A percentile compares a stretch with the other conserved stretches of the same genome.
Evolutionary conservation across 1,284 basidiomycete species (phyloP).

Genomic region (Wolfiporia cocos): DNA sequence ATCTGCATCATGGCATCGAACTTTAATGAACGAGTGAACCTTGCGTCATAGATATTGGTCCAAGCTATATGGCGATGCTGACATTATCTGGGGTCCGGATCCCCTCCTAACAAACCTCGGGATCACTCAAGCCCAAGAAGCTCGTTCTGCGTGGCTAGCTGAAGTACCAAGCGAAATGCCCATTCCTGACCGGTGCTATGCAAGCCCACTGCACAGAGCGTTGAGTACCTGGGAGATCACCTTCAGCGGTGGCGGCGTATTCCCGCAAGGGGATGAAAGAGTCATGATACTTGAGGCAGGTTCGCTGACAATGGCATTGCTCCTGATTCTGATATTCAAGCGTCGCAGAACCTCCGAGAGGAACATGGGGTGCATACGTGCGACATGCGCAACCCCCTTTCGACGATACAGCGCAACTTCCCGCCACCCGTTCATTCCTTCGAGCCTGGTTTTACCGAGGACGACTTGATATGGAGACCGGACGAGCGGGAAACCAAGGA

Average conservation of each 20-base stretch:
- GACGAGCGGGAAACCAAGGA: slow-evolving; percentile 59
- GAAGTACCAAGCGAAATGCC: slow-evolving; percentile 52
- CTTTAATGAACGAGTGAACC: not conserved
- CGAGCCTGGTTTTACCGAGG: slow-evolving; percentile 65
- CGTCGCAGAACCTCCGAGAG: slow-evolving; percentile 55
- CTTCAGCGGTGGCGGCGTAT: not conserved
- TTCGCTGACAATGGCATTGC: too few species aligned
- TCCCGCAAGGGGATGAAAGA: not conserved
- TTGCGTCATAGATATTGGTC: slow-evolving; percentile 55
- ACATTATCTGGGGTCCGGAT: slow-evolving; percentile 81
- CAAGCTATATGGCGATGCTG: slow-evolving; percentile 61
- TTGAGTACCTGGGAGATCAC: slow-evolving; percentile 9
- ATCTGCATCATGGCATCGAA: too few species aligned
- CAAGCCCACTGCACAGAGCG: slow-evolving; percentile 50
- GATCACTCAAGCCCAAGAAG: slow-evolving; percentile 52
- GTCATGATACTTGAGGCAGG: slow-evolving; percentile 7
- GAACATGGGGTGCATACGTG: slow-evolving; percentile 69
- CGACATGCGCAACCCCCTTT: slow-evolving; percentile 54
- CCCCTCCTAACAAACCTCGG: slow-evolving; percentile 68
- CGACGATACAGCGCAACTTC: slow-evolving; percentile 50
- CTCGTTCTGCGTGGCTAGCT: slow-evolving; percentile 50
- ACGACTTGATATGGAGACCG: slow-evolving; percentile 64
- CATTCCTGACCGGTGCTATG: slow-evolving; percentile 56
- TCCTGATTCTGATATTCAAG: not conserved
- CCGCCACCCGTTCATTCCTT: slow-evolving; percentile 48